These are phyloP conservation scores for Eutrema yunnanense DNA, from an alignment of 345 rosid species.

Conservation along the genomic window DNA sequence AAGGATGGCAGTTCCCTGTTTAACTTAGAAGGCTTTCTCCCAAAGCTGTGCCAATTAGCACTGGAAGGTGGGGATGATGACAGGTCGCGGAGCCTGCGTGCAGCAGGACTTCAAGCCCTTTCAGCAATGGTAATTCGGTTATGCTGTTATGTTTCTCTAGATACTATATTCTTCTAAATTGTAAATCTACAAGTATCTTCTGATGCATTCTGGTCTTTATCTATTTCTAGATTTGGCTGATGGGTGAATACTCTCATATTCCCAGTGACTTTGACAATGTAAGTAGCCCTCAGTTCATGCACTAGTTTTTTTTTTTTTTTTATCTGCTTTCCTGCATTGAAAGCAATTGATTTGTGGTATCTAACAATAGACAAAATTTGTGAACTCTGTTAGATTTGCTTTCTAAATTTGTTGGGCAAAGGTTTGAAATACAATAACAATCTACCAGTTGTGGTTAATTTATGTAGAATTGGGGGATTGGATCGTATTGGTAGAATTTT, in stretches of 20 bases:
- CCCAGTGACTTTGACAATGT: conserved; percentile 33
- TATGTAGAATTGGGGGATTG: background rate
- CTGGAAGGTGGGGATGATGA: conserved; percentile 75
- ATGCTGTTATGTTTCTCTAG: background rate
- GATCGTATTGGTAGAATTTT: background rate
- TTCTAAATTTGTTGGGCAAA: background rate
- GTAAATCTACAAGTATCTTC: background rate
- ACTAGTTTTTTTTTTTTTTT: background rate
- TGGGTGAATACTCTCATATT: conserved; percentile 62
- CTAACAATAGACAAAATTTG: background rate
- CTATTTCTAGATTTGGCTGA: conserved; percentile 45
- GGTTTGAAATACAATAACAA: background rate
- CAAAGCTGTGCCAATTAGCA: conserved; percentile 78
- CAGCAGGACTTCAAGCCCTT: conserved; percentile 85
- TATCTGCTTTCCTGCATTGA: background rate
- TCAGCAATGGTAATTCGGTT: conserved; percentile 71
- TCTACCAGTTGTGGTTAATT: background rate
- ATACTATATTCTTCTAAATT: background rate
- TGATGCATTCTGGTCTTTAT: conserved; percentile 25
- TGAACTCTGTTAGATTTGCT: too few relatives aligned
- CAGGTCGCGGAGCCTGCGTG: conserved; percentile 47
- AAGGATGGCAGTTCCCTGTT: conserved; percentile 79
- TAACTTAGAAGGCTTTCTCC: conserved; percentile 84
- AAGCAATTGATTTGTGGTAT: background rate
- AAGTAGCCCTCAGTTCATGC: conserved; percentile 12